Evolutionary conservation across 306 rosid species (phyloP), one percentile per base, ranked within the genome.

Genomic region (Vigna unguiculata): DNA sequence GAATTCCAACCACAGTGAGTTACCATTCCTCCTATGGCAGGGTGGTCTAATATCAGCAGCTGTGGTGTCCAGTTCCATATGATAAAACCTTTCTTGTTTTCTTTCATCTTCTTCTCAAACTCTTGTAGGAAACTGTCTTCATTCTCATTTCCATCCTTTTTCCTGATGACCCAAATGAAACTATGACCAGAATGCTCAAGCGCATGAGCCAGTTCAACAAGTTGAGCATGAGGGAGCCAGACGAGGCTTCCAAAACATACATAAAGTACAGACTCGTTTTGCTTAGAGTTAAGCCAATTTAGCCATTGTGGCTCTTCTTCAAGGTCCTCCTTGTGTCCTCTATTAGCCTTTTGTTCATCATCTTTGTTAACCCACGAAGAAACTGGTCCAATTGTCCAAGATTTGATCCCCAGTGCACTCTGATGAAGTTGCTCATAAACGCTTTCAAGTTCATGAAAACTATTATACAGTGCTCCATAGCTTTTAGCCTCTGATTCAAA

Each of bases 161-260:
- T 65, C 17, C 69, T 47, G 7, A 63, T 3, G 9, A 54, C 60
- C 60, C 30, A 54, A 16, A 54, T 54, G 60, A 54, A 54, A 21
- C 32, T 54, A 72, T 64, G 78, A 6, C 69, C 43, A 13, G 79
- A 80, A 64, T 53, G 22, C 54, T 80, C 74, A 64, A 80, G 74
- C 4, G 79, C 83, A 41, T 64, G 68, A 14, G 83, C 69, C n/a
- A 72, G 38, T 80, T 80, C 79, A 20, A 53, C 79, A 64, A 80
- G 7, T 48, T 80, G 79, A 25, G 69, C 69, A 25, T 54, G 11
- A 64, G 69, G 2, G 36, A 63, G 61, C 69, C 69, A 19, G 0
- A 43, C 11, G 4, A 80, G 22, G 62, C 60, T 54, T 21, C 60
- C 60, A 54, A 54, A 54, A 21, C 32, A 20, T 21, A 20, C 60